Percentiles rank a stretch among this genome's conserved stretches.
Conservation (phyloP, 257 asterid species). For the Capsicum rhomboideum region DNA sequence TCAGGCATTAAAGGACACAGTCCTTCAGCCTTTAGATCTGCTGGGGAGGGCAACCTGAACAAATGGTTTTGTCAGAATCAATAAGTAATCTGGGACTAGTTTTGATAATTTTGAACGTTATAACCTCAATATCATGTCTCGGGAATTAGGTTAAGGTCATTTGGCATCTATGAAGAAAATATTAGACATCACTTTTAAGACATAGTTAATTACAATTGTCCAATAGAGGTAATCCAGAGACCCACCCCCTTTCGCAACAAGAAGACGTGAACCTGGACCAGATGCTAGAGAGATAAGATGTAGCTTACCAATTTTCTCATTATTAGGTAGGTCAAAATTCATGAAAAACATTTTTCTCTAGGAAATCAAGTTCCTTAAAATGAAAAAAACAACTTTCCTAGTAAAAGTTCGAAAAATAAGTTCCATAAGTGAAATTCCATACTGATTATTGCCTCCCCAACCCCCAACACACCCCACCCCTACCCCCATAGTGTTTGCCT, state of each 20-base stretch:
- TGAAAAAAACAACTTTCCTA: neutral
- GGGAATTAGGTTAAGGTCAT: neutral
- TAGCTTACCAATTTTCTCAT: neutral
- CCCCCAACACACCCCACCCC: neutral
- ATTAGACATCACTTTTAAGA: neutral
- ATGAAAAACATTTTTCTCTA: neutral
- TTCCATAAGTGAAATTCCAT: neutral
- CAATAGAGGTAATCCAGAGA: neutral
- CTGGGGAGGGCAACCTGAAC: constrained; percentile 72
- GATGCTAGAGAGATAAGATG: neutral
- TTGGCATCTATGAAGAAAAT: neutral
- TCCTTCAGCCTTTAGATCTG: constrained; percentile 66
- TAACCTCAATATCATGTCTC: neutral
- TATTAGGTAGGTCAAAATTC: neutral
- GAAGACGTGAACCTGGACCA: neutral
- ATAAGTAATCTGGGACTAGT: neutral
- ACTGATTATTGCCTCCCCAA: neutral
- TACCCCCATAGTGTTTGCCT: neutral
- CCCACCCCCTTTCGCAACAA: neutral
- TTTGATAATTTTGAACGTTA: neutral
- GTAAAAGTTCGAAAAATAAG: neutral
- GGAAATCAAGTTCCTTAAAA: neutral
- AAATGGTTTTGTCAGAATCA: neutral
- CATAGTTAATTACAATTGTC: neutral
- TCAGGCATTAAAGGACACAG: constrained; percentile 98